Percentiles rank a stretch among this genome's conserved stretches.
These are phyloP conservation scores for Chaetoceros tenuissimus DNA, from an alignment of 108 stramenopile genomes.

Conservation along the genomic window DNA sequence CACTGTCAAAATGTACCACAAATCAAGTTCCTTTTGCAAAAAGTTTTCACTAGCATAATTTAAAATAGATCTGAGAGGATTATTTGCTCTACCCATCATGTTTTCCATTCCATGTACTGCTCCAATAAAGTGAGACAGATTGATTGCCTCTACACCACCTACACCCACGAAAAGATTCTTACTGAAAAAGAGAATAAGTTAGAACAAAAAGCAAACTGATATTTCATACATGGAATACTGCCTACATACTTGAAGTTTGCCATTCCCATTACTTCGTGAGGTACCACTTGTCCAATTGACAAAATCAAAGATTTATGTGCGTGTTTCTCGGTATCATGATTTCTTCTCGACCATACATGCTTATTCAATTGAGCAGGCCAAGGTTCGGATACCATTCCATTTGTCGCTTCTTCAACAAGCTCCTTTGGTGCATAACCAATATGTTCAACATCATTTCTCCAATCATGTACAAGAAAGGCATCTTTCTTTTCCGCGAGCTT, in stretches of 20 bases:
- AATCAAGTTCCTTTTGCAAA: conserved; percentile 53
- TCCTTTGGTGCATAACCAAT: conserved; percentile 80
- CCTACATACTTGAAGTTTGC: conserved; percentile 93
- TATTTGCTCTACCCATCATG: conserved; percentile 88
- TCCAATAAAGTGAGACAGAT: conserved; percentile 92
- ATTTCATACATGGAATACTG: not conserved
- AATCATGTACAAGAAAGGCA: conserved; percentile 87
- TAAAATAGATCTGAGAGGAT: conserved; percentile 85
- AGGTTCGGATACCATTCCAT: conserved; percentile 48
- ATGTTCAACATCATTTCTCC: conserved; percentile 91
- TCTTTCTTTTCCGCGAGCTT: conserved; percentile 31
- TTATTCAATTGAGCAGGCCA: conserved; percentile 95
- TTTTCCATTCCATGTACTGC: conserved; percentile 96
- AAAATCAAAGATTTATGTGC: conserved; percentile 55
- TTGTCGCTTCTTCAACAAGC: conserved; percentile 43
- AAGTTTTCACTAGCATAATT: conserved; percentile 77
- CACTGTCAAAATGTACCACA: conserved; percentile 91
- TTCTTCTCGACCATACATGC: conserved; percentile 80
- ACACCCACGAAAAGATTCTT: conserved; percentile 56
- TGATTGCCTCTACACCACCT: conserved; percentile 90
- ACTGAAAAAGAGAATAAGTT: not conserved
- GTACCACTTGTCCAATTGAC: conserved; percentile 88
- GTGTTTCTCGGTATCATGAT: conserved; percentile 10
- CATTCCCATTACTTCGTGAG: conserved; percentile 96
- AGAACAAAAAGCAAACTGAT: not conserved